A percentile compares a stretch with the other conserved stretches of the same genome.
These are phyloP conservation scores for Tillandsia leiboldiana DNA, from an alignment of 176 grass and related monocot genomes.

Conservation along the genomic window DNA sequence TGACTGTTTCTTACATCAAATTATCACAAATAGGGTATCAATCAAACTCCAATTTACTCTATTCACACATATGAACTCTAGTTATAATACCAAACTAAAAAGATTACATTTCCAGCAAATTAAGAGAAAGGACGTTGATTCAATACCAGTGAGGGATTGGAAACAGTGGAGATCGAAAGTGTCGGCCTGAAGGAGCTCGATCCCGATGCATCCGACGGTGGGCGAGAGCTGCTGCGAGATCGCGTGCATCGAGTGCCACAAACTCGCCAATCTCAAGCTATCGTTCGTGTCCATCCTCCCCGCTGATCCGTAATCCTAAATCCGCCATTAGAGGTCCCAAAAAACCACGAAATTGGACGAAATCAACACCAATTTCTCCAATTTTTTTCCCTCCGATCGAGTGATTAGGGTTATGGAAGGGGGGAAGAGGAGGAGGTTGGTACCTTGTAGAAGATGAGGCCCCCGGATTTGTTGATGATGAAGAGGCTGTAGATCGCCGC, in stretches of 20 bases:
- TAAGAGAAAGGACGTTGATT: too few species aligned
- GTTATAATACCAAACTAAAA: too few species aligned
- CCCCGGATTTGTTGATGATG: conserved; percentile 97
- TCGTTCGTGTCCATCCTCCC: conserved; percentile 96
- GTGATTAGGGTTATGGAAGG: neutral
- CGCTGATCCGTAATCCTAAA: conserved; percentile 66
- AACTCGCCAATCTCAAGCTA: conserved; percentile 74
- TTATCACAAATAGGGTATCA: too few species aligned
- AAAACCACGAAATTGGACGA: too few species aligned
- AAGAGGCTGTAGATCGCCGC: conserved; percentile 92
- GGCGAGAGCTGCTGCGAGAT: conserved; percentile 96
- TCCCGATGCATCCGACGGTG: conserved; percentile 56
- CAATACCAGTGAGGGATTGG: conserved; percentile 69
- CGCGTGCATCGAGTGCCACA: conserved; percentile 97
- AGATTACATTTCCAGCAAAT: too few species aligned
- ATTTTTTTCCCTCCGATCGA: neutral
- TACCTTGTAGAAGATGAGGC: conserved; percentile 92
- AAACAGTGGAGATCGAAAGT: conserved; percentile 96
- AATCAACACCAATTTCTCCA: too few species aligned
- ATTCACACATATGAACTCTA: too few species aligned
- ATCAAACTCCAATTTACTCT: too few species aligned
- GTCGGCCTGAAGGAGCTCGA: conserved; percentile 71
- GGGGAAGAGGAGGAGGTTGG: neutral
- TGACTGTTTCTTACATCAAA: too few species aligned
- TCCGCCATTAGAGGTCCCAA: too few species aligned